phyloP scores from a whole-genome alignment of 108 stramenopile species.

The Nannochloropsis gaditana region DNA sequence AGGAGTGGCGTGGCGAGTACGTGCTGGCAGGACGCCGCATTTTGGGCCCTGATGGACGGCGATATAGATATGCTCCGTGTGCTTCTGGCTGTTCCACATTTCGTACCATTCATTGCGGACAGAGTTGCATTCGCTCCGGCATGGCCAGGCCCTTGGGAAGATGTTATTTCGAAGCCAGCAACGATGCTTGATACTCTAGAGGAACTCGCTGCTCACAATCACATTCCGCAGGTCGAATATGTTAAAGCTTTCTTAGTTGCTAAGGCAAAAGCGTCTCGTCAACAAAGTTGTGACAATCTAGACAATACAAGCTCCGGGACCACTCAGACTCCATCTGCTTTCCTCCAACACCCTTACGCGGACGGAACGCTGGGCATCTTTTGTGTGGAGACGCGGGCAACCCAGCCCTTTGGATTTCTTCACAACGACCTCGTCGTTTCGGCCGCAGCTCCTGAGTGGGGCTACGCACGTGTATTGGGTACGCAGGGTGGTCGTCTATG shows the following conservation, averaged over 20 bases:
- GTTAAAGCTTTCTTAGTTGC: neutral
- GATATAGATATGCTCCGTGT: constrained; percentile 17
- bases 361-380: neutral
- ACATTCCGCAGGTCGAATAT: neutral
- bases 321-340: neutral
- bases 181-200: neutral
- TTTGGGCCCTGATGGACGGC: constrained; percentile 8
- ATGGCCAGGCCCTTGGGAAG: constrained; percentile 15
- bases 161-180: neutral
- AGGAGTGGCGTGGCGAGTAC: constrained; percentile 3
- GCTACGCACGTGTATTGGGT: neutral
- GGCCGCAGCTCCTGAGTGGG: neutral
- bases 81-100: neutral
- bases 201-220: neutral
- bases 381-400: neutral
- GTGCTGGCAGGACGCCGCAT: neutral
- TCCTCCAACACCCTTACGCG: neutral
- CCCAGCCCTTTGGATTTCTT: neutral
- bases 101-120: constrained; percentile 1
- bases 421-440: neutral
- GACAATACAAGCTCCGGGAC: neutral
- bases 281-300: neutral
- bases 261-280: neutral
- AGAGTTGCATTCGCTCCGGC: neutral
- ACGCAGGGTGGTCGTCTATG: neutral